Evolutionary conservation across 2,329 filamentous ascomycete species (phyloP), one percentile per base, ranked within the genome.

Genomic region (Monilinia fructicola): DNA sequence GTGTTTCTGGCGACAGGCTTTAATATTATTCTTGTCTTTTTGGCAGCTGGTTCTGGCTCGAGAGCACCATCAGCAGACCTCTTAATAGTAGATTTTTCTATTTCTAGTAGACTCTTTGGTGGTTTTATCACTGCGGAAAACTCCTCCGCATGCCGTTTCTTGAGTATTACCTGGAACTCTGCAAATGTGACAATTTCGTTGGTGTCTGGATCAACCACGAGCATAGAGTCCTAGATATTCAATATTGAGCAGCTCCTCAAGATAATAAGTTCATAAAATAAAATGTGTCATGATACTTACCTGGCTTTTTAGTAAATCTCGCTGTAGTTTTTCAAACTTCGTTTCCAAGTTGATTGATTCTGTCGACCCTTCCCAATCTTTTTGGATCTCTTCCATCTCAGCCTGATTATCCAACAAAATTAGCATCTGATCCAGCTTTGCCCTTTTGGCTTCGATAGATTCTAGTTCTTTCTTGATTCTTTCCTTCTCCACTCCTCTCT

Each of bases 171-270:
- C 26, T 61, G 44, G 21, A 35, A 61, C 18, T 26, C 26, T 10
- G 28, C 28, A 7, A 38, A 61, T 38, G 21, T 61, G n/a, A 50
- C 28, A 10, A 50, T 38, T 38, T 61, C 44, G 23, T 61, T 23
- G 9, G 46, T 38, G 12, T 61, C 58, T 12, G 44, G 26, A 50
- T 61, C 58, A 50, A 60, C 44, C 42, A 52, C 44, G 11, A 38
- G 44, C n/a, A 52, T 61, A 18, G 28, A 35, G 21, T 60, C 58
- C 58, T 60, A 5, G n/a, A 23, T 9, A 35, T 3, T 60, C 9
- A 60, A 38, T 60, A 60, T 38, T 18, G 11, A 28, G 4, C 16
- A 14, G 16, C 21, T 16, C 6, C 18, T 31, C 18, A 38, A 14
- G 14, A 7, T 6, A 35, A 44, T 40, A 21, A 26, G 3, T 3